These are phyloP conservation scores for Suillus placidus DNA, from an alignment of 768 basidiomycete species.

Conservation along the genomic window DNA sequence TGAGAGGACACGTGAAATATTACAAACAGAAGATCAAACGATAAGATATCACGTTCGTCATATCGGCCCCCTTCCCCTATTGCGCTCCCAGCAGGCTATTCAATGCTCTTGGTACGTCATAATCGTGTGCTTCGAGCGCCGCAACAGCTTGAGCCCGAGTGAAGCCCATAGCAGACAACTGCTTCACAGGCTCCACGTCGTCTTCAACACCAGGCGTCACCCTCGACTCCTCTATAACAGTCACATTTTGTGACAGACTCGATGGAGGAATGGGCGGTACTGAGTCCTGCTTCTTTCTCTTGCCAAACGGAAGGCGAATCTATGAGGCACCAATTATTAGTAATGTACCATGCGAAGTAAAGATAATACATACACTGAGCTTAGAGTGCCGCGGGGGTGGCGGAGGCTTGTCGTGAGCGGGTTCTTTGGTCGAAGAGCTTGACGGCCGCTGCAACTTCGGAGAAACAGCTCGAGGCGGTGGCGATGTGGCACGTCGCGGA, in stretches of 20 bases:
- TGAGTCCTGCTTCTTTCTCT: constrained; percentile 67
- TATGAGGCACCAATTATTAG: constrained; percentile 29
- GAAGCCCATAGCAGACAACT: constrained; percentile 91
- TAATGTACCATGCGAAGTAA: constrained; percentile 8
- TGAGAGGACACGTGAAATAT: constrained; percentile 20
- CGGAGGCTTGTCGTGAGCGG: constrained; percentile 54
- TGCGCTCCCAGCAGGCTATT: constrained; percentile 64
- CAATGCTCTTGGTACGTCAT: constrained; percentile 78
- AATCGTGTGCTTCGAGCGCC: constrained; percentile 83
- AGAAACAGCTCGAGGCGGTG: constrained; percentile 52
- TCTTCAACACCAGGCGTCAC: constrained; percentile 62
- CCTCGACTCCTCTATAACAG: constrained; percentile 49
- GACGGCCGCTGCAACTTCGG: constrained; percentile 60
- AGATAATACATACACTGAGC: constrained; percentile 62
- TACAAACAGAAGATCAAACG: constrained; percentile 23
- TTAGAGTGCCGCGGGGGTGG: constrained; percentile 66
- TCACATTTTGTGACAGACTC: constrained; percentile 37
- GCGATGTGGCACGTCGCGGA: constrained; percentile 45
- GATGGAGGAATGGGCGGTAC: constrained; percentile 46
- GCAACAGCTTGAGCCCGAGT: constrained; percentile 76
- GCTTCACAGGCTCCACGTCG: constrained; percentile 76
- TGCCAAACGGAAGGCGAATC: constrained; percentile 82
- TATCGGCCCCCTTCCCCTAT: constrained; percentile 16
- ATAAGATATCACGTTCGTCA: constrained; percentile 20
- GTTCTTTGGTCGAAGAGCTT: constrained; percentile 58